Evolutionary conservation across 306 rosid genomes (phyloP).

Genomic region (Abrus precatorius): DNA sequence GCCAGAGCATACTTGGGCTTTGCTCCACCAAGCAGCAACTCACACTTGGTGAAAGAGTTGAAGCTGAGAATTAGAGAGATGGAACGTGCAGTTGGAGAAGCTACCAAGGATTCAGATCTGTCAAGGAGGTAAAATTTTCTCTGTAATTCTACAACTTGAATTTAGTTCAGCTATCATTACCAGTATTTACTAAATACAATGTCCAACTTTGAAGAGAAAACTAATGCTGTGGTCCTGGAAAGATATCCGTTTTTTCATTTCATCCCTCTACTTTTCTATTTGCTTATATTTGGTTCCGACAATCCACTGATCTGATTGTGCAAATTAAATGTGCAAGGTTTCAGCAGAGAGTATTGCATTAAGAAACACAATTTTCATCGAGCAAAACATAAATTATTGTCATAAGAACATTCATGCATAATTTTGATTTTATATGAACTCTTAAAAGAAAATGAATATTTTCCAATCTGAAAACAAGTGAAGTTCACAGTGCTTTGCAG

Average conservation of each 20-base stretch:
- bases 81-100: slow-evolving; percentile 75
- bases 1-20: slow-evolving; percentile 82
- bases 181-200: slow-evolving; percentile 30
- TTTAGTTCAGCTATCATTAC: slow-evolving; percentile 27
- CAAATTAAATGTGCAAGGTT: slow-evolving; percentile 11
- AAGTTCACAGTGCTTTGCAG: slow-evolving; percentile 90
- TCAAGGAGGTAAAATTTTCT: slow-evolving; percentile 72
- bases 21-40: slow-evolving; percentile 73
- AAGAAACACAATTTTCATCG: background rate
- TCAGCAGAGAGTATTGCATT: slow-evolving; percentile 26
- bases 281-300: slow-evolving; percentile 8
- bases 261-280: slow-evolving; percentile 31
- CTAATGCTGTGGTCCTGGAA: slow-evolving; percentile 33
- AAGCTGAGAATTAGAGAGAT: slow-evolving; percentile 79
- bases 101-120: slow-evolving; percentile 74
- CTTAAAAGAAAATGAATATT: slow-evolving; percentile 32
- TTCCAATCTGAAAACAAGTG: slow-evolving; percentile 63
- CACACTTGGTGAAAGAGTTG: slow-evolving; percentile 84
- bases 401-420: slow-evolving; percentile 16
- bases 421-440: slow-evolving; percentile 41
- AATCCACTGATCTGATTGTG: slow-evolving; percentile 28
- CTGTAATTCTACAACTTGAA: slow-evolving; percentile 26
- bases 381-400: slow-evolving; percentile 19
- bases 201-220: slow-evolving; percentile 18
- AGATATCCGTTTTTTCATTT: slow-evolving; percentile 8